Base-by-base conservation (phyloP, 176 grass and related monocot species). In the Cenchrus fungigraminus region DNA sequence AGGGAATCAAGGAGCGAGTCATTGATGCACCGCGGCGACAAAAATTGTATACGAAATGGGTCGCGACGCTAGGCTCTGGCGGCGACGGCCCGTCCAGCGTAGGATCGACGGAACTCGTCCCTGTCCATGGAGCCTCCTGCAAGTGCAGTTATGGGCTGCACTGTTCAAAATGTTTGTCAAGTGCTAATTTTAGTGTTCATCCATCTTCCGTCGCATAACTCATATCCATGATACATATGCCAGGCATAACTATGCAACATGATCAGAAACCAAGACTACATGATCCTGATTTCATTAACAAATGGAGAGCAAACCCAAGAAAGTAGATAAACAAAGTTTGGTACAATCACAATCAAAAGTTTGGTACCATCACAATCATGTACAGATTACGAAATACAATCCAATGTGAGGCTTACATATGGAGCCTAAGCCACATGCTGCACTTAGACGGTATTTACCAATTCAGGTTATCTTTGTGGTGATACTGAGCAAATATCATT, bases 301-400 rank as follows among this genome's bases (percentile, higher is more conserved):
- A 52, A 32, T 73, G 46, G 2, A 17, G 12, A 49, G n/a, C 25
- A 8, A 12, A 40, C 37, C 37, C 0, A 66, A 50, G 5, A 68
- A 22, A 37, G 2, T 52, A 75, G 7, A 25, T 42, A 1, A 32
- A 32, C 31, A 32, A 54, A 68, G 49, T 81, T 43, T 6, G 37
- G 17, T 42, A 67, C 64, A 31, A 81, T 81, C 49, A 80, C 47
- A 80, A 65, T 68, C 63, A 81, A 32, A 54, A 80, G 64, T 81
- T 43, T 6, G 40, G 17, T 42, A 67, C 64, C 50, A 81, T 81
- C 50, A 80, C 47, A 80, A 52, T 68, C 64, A 81, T 68, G 65
- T 43, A 54, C 31, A 67, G 7, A 80, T 54, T 55, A 81, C 79
- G 68, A 55, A 43, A 69, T 68, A 76, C 14, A 28, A 55, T 55